phyloP scores from a whole-genome alignment of 768 basidiomycete genomes.

The Plicaturopsis crispa region DNA sequence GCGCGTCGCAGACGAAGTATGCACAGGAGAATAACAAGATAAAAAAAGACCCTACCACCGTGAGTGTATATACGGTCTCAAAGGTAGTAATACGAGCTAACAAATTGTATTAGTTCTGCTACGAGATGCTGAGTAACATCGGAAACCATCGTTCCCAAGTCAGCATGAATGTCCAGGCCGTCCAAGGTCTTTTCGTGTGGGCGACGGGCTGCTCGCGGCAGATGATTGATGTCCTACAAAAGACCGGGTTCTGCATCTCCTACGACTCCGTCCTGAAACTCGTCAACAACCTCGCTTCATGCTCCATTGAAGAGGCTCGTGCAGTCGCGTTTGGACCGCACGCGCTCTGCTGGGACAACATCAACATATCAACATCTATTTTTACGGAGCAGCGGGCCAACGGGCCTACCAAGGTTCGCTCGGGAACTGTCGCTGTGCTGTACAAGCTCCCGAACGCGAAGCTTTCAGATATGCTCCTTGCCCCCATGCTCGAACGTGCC shows the following conservation, averaged over 20 bases:
- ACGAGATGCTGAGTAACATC: conserved; percentile 7
- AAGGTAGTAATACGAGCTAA: not conserved
- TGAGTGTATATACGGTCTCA: not conserved
- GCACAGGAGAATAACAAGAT: conserved; percentile 1
- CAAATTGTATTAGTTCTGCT: conserved; percentile 4
- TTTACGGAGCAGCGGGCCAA: conserved; percentile 10
- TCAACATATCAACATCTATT: conserved; percentile 13
- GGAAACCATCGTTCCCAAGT: conserved; percentile 6
- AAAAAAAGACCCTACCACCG: too few relatives aligned
- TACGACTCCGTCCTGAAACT: conserved; percentile 9
- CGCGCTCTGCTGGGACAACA: conserved; percentile 6
- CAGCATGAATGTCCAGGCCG: conserved; percentile 8
- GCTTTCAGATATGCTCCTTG: conserved; percentile 4
- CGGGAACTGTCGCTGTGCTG: conserved; percentile 11
- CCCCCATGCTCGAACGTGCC: conserved; percentile 5
- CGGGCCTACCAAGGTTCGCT: conserved; percentile 12
- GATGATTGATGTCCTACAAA: conserved; percentile 9
- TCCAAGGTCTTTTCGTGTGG: conserved; percentile 8
- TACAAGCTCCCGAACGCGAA: conserved; percentile 8
- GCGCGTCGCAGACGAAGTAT: not conserved
- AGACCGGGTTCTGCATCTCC: conserved; percentile 7
- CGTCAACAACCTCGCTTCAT: conserved; percentile 2
- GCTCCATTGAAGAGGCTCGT: not conserved
- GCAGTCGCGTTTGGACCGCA: not conserved
- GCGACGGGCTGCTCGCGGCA: conserved; percentile 5